Conservation (phyloP, 345 rosid genomes). For the Lepidium didymum region DNA sequence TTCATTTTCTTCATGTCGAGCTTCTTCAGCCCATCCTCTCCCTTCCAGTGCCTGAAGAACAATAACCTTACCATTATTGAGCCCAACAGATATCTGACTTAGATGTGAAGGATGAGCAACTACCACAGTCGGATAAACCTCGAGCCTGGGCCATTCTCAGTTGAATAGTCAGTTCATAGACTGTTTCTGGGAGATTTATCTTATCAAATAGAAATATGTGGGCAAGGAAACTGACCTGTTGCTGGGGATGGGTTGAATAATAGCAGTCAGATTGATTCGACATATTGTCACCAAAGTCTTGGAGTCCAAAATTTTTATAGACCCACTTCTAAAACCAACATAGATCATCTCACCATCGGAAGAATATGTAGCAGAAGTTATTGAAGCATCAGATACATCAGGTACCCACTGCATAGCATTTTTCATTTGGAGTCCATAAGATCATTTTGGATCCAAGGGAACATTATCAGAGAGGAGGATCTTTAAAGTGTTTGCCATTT, state of each 20-base stretch:
- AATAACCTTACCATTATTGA: constrained; percentile 55
- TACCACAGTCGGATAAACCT: constrained; percentile 41
- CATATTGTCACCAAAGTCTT: not conserved
- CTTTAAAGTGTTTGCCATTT: constrained; percentile 3
- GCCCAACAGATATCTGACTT: constrained; percentile 57
- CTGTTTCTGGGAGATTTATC: not conserved
- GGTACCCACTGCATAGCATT: constrained; percentile 18
- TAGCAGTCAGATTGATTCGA: constrained; percentile 9
- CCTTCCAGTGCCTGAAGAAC: constrained; percentile 56
- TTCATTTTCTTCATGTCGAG: not conserved
- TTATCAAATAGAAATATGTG: not conserved
- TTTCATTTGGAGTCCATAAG: not conserved
- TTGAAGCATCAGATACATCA: not conserved
- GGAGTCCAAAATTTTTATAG: constrained; percentile 15
- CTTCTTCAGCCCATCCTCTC: constrained; percentile 37
- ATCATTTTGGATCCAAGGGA: not conserved
- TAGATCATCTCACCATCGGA: constrained; percentile 24
- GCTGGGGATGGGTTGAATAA: constrained; percentile 1
- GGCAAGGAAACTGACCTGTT: constrained; percentile 8
- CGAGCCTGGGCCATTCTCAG: not conserved
- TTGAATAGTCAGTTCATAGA: not conserved
- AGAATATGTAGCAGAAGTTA: constrained; percentile 23
- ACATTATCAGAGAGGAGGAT: not conserved
- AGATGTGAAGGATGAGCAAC: constrained; percentile 59
- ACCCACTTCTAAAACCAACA: constrained; percentile 23